Evolutionary conservation across 2,329 filamentous ascomycete genomes (phyloP).

Genomic region (Fusarium vanettenii): DNA sequence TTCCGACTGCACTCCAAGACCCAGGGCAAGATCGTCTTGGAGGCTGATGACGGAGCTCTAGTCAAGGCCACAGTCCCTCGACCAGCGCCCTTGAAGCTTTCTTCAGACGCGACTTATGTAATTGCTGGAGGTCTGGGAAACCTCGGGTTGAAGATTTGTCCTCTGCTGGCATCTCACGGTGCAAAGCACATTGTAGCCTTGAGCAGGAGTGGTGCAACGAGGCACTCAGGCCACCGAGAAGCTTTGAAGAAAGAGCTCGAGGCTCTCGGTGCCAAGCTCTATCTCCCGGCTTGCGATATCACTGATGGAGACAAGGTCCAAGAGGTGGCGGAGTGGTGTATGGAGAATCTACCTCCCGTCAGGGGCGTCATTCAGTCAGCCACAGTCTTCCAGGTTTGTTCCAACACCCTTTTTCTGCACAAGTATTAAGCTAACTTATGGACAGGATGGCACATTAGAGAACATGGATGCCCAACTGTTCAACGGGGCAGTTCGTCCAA

Average conservation of each 20-base stretch:
- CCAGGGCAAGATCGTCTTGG: neutral
- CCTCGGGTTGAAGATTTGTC: neutral
- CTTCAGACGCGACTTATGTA: neutral
- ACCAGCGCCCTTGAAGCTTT: neutral
- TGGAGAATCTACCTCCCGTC: neutral
- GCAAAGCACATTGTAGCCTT: neutral
- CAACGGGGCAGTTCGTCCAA: neutral
- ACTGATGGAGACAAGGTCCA: neutral
- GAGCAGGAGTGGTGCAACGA: neutral
- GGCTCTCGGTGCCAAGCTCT: neutral
- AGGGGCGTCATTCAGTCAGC: neutral
- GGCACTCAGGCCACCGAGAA: neutral
- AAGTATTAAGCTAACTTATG: neutral
- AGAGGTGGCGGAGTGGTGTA: neutral
- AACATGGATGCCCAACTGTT: neutral
- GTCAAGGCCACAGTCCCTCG: neutral
- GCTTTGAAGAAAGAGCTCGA: neutral
- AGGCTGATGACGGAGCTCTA: neutral
- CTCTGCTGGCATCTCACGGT: neutral
- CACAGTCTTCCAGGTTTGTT: neutral
- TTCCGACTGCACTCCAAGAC: neutral
- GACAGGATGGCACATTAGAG: neutral
- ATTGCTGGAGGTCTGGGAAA: neutral
- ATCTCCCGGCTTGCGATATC: neutral
- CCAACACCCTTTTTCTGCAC: too few species aligned